Evolutionary conservation across 768 basidiomycete species (phyloP), one percentile per base, ranked within the genome.

Genomic region (Lactarius hatsudake): DNA sequence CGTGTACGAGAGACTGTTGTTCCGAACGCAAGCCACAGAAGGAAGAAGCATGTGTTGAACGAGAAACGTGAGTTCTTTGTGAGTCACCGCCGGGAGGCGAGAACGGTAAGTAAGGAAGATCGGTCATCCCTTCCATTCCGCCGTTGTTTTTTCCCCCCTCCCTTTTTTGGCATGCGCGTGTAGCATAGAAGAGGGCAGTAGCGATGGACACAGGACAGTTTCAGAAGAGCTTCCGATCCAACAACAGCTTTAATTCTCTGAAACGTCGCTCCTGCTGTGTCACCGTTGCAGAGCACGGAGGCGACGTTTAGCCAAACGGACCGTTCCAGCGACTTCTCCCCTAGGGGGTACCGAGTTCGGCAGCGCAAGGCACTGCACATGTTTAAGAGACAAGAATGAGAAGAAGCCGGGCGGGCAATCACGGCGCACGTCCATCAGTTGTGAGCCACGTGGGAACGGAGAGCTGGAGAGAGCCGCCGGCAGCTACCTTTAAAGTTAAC

Each of bases 401-500:
- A 61, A 13, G 51, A 51, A 51, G 23, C 51, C n/a, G 32, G 59
- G 32, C 32, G 17, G 54, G 18, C 18, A 58, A 28, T 28, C 28
- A 32, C 34, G 38, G 38, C 26, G 51, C 23, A 23, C 18, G 51
- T 53, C 26, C 53, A 18, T 30, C 18, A 18, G 51, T 55, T 55
- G 36, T 36, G 38, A 62, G 38, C 62, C 61, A 55, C 62, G 62
- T 57, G 53, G 32, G 32, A 28, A 36, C 32, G 54, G 43, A 15
- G 28, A 56, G 54, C 28, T 26, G 54, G 20, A 56, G 28, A 26
- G 36, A n/a, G 23, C 48, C 66, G 23, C 48, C 66, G 66, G 66
- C 26, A 60, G 38, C 20, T 63, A 23, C 66, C 66, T 55, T 67
- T 67, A 63, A 56, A 67, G 62, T 67, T 67, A 64, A 67, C 58